These are phyloP conservation scores for Aspergillus fijiensis DNA, from an alignment of 2,329 filamentous ascomycete genomes.

Conservation along the genomic window DNA sequence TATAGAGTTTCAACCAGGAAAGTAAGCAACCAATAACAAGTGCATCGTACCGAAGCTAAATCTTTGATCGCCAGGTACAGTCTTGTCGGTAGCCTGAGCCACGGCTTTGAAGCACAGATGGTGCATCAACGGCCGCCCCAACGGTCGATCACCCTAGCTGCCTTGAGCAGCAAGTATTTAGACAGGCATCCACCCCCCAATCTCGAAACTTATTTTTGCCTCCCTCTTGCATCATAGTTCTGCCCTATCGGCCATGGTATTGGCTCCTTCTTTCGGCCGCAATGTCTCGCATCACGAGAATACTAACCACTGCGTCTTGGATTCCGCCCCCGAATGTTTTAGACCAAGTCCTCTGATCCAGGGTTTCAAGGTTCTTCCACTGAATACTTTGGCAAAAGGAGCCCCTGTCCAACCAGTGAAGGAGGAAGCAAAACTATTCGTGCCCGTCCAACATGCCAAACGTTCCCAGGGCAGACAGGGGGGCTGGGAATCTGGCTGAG, in stretches of 20 bases:
- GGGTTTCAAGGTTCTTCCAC: background rate
- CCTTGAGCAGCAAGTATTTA: background rate
- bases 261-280: background rate
- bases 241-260: background rate
- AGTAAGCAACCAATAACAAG: background rate
- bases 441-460: background rate
- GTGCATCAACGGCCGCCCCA: background rate
- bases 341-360: background rate
- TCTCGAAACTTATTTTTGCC: background rate
- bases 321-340: background rate
- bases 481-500: background rate
- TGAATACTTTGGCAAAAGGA: background rate
- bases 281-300: background rate
- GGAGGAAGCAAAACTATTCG: background rate
- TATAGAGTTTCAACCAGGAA: background rate
- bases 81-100: background rate
- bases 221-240: background rate
- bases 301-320: background rate
- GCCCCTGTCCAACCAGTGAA: background rate
- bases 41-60: background rate
- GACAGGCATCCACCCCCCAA: background rate
- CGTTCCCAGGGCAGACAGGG: background rate
- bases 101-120: background rate
- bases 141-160: background rate
- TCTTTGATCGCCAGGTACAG: background rate